Evolutionary conservation across 2,329 filamentous ascomycete genomes (phyloP).

Genomic region (Clarireedia sp.): DNA sequence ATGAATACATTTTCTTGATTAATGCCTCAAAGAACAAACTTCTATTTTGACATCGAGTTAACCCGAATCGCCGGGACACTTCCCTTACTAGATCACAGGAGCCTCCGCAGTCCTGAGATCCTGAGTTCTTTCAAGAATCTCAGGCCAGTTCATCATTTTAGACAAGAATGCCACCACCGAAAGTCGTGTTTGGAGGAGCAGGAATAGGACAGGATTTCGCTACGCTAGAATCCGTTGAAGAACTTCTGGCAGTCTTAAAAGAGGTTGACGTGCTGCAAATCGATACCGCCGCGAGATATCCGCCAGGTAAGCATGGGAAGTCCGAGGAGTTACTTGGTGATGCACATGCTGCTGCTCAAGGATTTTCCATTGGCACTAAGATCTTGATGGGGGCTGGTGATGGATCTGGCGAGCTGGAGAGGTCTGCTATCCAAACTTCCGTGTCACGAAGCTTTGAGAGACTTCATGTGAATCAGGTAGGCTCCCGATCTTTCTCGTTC

Average conservation of each 20-base stretch:
- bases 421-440: neutral
- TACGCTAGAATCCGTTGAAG: neutral
- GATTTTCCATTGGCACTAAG: slow-evolving; percentile 9
- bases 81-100: no score
- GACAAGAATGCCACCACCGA: neutral
- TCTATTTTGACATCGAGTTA: no score
- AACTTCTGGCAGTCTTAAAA: slow-evolving; percentile 4
- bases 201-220: neutral
- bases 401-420: neutral
- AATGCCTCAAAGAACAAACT: no score
- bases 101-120: no score
- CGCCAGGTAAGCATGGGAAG: neutral
- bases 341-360: neutral
- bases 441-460: neutral
- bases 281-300: slow-evolving; percentile 11
- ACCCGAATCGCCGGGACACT: no score
- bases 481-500: neutral
- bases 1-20: no score
- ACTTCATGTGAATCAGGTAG: neutral
- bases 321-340: slow-evolving; percentile 10
- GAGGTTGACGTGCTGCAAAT: neutral
- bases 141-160: no score
- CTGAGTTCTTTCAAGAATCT: no score
- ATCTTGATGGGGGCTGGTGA: neutral
- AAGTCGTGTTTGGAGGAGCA: slow-evolving; percentile 10